Percentiles rank a stretch among this genome's conserved stretches.
These are phyloP conservation scores for Fusarium oligoseptatum DNA, from an alignment of 2,329 filamentous ascomycete species.

Conservation along the genomic window DNA sequence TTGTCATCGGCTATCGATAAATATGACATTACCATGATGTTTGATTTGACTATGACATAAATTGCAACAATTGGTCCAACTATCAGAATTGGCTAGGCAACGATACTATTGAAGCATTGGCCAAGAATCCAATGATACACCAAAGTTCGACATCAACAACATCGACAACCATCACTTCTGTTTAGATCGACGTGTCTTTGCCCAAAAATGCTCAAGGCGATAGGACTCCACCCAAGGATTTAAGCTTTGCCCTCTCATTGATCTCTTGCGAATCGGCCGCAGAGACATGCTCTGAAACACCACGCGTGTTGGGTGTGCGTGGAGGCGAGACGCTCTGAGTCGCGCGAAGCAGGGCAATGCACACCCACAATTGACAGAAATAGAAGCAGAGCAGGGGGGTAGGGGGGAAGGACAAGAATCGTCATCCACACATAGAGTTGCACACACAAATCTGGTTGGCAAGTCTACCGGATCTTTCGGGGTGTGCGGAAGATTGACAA, in stretches of 20 bases:
- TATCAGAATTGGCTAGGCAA: background rate
- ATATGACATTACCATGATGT: background rate
- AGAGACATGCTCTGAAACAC: conserved; percentile 37
- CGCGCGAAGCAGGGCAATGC: conserved; percentile 15
- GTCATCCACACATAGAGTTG: background rate
- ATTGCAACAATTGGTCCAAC: background rate
- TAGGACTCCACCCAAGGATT: conserved; percentile 1
- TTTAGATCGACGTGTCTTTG: background rate
- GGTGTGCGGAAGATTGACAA: background rate
- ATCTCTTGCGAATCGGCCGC: background rate
- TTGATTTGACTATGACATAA: background rate
- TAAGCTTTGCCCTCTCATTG: conserved; percentile 11
- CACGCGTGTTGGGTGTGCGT: conserved; percentile 18
- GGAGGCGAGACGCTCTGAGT: conserved; percentile 33
- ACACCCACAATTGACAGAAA: conserved; percentile 30
- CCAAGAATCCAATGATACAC: background rate
- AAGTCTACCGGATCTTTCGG: conserved; percentile 12
- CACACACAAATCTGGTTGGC: background rate
- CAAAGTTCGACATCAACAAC: background rate
- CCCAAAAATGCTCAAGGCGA: background rate
- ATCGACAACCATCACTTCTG: background rate
- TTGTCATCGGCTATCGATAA: background rate
- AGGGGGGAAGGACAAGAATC: background rate
- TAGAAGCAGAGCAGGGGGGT: conserved; percentile 9
- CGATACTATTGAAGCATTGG: background rate